Evolutionary conservation across 2,329 filamentous ascomycete genomes (phyloP).

Genomic region (Fusarium circinatum): DNA sequence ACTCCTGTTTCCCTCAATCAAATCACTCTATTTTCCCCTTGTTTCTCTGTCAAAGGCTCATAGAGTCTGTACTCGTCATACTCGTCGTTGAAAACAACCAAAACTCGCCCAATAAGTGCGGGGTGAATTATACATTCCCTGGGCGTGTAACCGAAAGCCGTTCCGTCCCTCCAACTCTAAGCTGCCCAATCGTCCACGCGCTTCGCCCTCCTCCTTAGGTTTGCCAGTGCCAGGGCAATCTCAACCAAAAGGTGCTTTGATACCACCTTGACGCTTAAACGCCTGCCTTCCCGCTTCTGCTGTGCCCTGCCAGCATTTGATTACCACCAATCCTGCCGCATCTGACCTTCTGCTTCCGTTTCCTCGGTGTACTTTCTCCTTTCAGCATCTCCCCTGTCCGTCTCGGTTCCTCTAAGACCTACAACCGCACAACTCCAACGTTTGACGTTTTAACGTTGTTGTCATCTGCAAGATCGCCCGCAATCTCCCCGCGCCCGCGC

Average conservation of each 20-base stretch:
- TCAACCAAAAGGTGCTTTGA: slow-evolving; percentile 32
- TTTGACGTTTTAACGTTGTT: slow-evolving; percentile 33
- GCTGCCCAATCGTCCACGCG: slow-evolving; percentile 35
- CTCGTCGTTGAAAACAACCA: slow-evolving; percentile 4
- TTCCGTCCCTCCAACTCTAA: slow-evolving; percentile 45
- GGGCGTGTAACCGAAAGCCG: slow-evolving; percentile 41
- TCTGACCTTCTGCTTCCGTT: slow-evolving; percentile 40
- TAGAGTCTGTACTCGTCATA: slow-evolving; percentile 24
- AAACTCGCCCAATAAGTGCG: slow-evolving; percentile 39
- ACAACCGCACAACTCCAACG: slow-evolving; percentile 22
- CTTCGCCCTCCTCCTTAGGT: slow-evolving; percentile 26
- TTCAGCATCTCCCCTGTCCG: slow-evolving; percentile 32
- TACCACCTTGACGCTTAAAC: slow-evolving; percentile 31
- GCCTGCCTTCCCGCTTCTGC: slow-evolving; percentile 37
- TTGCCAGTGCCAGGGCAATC: slow-evolving; percentile 36
- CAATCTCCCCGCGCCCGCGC: slow-evolving; percentile 21
- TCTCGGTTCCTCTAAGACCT: slow-evolving; percentile 28
- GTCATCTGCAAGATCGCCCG: slow-evolving; percentile 25
- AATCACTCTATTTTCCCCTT: slow-evolving; percentile 40
- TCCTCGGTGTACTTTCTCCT: slow-evolving; percentile 32
- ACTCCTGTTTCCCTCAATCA: slow-evolving; percentile 17
- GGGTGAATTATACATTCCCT: slow-evolving; percentile 40
- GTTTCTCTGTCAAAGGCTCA: slow-evolving; percentile 3
- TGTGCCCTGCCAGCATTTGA: slow-evolving; percentile 38
- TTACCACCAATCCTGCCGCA: slow-evolving; percentile 40